Conservation (phyloP, 495 filamentous ascomycete species). For the Ascodesmis nigricans region DNA sequence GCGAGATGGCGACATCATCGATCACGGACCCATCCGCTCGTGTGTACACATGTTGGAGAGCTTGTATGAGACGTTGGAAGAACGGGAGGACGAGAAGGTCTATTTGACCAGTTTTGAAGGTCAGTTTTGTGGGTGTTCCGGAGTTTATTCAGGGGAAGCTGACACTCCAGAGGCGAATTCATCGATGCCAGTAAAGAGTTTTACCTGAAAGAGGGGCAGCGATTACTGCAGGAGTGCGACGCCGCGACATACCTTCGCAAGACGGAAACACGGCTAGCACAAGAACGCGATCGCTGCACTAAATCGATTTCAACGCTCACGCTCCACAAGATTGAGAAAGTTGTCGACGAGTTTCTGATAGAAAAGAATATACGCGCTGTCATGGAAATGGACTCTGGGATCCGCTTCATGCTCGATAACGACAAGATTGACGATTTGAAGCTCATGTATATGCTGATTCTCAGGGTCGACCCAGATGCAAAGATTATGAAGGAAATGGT, state of each 20-base stretch:
- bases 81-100: conserved; percentile 52
- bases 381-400: conserved; percentile 63
- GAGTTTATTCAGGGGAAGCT: no score
- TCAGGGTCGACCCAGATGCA: conserved; percentile 60
- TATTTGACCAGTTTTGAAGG: conserved; percentile 71
- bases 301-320: conserved; percentile 54
- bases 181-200: conserved; percentile 46
- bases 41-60: conserved; percentile 80
- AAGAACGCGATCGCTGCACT: conserved; percentile 62
- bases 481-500: conserved; percentile 43
- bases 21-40: conserved; percentile 58
- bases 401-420: conserved; percentile 79
- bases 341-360: conserved; percentile 67
- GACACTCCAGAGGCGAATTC: conserved; percentile 29
- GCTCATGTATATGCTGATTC: conserved; percentile 55
- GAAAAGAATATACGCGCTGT: conserved; percentile 54
- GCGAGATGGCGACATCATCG: conserved; percentile 70
- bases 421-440: conserved; percentile 52
- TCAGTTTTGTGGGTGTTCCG: neutral
- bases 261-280: conserved; percentile 44
- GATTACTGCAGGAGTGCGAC: conserved; percentile 52
- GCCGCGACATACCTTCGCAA: conserved; percentile 68
- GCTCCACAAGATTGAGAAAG: conserved; percentile 44
- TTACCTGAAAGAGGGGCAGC: conserved; percentile 51
- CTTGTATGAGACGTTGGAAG: conserved; percentile 58